Conservation (phyloP, 176 grass and related monocot species). For the Paspalum vaginatum region DNA sequence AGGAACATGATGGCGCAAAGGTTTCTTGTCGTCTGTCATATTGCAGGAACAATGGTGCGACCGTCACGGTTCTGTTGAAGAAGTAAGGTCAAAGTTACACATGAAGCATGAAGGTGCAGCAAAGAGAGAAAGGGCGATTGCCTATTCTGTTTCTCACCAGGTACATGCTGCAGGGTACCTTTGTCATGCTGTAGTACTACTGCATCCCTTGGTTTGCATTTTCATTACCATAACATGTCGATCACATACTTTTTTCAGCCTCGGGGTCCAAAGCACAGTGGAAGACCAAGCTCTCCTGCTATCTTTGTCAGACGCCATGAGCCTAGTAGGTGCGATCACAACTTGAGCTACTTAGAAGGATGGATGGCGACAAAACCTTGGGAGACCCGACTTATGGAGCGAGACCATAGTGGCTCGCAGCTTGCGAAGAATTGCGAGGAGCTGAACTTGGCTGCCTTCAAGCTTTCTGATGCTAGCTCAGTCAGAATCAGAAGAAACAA, state of each 20-base stretch:
- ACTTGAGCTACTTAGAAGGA: constrained; percentile 60
- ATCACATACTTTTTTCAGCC: constrained; percentile 43
- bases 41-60: constrained; percentile 80
- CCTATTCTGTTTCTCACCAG: constrained; percentile 72
- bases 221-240: neutral
- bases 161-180: constrained; percentile 36
- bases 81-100: constrained; percentile 70
- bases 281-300: constrained; percentile 54
- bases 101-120: constrained; percentile 68
- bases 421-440: constrained; percentile 45
- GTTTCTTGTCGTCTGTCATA: neutral
- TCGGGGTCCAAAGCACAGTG: constrained; percentile 43
- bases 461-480: constrained; percentile 37
- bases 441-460: constrained; percentile 29
- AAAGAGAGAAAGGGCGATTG: constrained; percentile 73
- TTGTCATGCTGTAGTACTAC: neutral
- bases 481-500: constrained; percentile 65
- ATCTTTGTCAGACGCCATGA: constrained; percentile 45
- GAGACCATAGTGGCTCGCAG: constrained; percentile 28
- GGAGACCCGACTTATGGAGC: constrained; percentile 54
- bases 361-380: constrained; percentile 85
- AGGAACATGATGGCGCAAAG: neutral
- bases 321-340: constrained; percentile 30
- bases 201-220: neutral
- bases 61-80: constrained; percentile 55